Percentiles rank a stretch among this genome's conserved stretches.
Conservation (phyloP, 73 alveolate genomes). For the Stentor roeselii region DNA sequence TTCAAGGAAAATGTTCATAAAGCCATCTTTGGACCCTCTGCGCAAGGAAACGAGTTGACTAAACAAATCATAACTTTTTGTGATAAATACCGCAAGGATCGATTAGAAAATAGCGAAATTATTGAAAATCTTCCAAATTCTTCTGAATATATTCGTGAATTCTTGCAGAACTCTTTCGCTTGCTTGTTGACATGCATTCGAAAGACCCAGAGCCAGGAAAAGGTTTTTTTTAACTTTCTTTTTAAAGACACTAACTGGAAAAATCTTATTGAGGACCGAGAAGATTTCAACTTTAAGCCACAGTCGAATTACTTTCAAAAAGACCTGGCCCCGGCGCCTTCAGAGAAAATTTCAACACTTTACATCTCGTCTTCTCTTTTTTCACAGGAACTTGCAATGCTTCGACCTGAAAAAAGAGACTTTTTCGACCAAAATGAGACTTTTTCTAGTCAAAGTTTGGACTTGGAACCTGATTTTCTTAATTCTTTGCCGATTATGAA, state of each 20-base stretch:
- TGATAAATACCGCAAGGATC: constrained; percentile 70
- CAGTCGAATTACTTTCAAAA: constrained; percentile 18
- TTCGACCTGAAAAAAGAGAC: background rate
- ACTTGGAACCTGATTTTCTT: constrained; percentile 77
- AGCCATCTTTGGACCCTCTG: constrained; percentile 62
- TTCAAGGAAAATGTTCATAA: constrained; percentile 79
- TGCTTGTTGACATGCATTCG: constrained; percentile 77
- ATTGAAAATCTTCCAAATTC: constrained; percentile 44
- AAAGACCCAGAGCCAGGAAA: constrained; percentile 88
- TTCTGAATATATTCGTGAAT: constrained; percentile 54
- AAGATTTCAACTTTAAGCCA: constrained; percentile 14
- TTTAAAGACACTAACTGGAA: constrained; percentile 65
- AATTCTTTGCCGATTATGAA: constrained; percentile 89
- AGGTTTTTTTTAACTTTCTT: constrained; percentile 78
- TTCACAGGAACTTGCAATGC: background rate
- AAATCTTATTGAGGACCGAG: constrained; percentile 35
- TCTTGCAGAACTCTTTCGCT: constrained; percentile 73
- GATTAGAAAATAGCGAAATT: constrained; percentile 65
- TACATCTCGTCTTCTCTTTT: constrained; percentile 6
- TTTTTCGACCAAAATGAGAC: background rate
- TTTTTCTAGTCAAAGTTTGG: background rate
- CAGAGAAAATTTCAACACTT: background rate
- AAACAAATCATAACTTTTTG: constrained; percentile 74
- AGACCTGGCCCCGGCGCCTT: background rate
- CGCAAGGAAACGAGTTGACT: constrained; percentile 93